Conservation (phyloP, 2,329 filamentous ascomycete species). For the Lachnellula hyalina region DNA sequence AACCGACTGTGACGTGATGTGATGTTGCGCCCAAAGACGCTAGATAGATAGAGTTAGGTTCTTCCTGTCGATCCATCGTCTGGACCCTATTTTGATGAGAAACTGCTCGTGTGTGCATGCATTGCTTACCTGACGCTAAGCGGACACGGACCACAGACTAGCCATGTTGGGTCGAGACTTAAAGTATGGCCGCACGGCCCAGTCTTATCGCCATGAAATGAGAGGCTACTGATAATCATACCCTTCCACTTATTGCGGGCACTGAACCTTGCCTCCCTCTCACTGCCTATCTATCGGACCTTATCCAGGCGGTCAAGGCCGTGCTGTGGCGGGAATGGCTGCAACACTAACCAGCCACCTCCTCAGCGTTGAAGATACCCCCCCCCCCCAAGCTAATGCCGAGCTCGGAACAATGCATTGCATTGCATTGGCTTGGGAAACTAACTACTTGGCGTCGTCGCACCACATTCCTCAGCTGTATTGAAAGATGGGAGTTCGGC, state of each 20-base stretch:
- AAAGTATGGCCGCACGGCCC: conserved; percentile 4
- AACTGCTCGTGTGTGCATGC: background rate
- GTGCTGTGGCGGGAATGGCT: background rate
- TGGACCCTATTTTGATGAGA: too few species aligned
- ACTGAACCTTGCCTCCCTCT: background rate
- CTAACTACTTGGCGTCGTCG: background rate
- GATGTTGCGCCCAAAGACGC: background rate
- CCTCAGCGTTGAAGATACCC: background rate
- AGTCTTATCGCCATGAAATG: conserved; percentile 14
- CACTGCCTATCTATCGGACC: background rate
- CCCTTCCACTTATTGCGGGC: background rate
- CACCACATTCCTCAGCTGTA: too few species aligned
- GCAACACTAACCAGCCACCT: too few species aligned
- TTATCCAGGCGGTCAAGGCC: background rate
- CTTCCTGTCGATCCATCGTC: too few species aligned
- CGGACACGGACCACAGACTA: background rate
- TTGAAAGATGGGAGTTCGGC: background rate
- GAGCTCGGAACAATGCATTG: background rate
- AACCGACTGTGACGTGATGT: background rate
- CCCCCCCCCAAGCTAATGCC: background rate
- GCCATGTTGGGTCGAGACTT: background rate
- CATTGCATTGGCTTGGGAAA: background rate
- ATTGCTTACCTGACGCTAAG: background rate
- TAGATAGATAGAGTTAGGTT: too few species aligned
- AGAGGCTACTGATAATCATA: conserved; percentile 12